Evolutionary conservation across 768 basidiomycete genomes (phyloP).

Genomic region (Boletus sensibilis): DNA sequence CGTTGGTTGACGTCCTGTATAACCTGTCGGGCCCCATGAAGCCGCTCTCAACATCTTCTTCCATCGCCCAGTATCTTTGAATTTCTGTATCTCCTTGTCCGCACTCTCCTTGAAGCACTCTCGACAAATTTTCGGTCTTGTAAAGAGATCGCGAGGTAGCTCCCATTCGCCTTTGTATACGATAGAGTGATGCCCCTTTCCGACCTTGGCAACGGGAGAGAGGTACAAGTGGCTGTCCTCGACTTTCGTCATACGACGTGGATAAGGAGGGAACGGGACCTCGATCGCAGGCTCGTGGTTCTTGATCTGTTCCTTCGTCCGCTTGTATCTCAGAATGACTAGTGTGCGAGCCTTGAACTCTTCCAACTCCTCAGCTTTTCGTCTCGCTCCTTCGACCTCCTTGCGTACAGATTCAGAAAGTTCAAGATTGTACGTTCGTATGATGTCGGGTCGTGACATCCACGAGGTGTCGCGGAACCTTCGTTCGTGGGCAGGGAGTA

Average conservation of each 20-base stretch:
- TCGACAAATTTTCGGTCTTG: conserved; percentile 36
- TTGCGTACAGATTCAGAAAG: conserved; percentile 1
- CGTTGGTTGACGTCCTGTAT: background rate
- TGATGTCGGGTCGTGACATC: conserved; percentile 31
- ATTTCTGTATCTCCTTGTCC: conserved; percentile 16
- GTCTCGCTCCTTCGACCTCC: background rate
- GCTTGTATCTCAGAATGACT: conserved; percentile 23
- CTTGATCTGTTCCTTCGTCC: conserved; percentile 22
- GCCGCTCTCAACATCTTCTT: conserved; percentile 14
- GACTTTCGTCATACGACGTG: conserved; percentile 17
- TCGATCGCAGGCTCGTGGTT: conserved; percentile 29
- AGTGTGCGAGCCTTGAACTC: conserved; percentile 15
- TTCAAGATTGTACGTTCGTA: conserved; percentile 32
- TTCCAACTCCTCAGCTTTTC: conserved; percentile 9
- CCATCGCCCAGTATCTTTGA: conserved; percentile 28
- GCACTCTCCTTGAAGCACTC: conserved; percentile 38
- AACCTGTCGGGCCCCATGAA: conserved; percentile 12
- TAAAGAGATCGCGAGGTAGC: conserved; percentile 44
- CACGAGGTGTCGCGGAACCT: conserved; percentile 18
- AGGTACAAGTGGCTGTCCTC: conserved; percentile 52
- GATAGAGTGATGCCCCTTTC: conserved; percentile 51
- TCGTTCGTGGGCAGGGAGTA: conserved; percentile 24
- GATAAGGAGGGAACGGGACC: conserved; percentile 30
- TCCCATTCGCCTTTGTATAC: conserved; percentile 54
- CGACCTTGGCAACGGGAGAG: conserved; percentile 36